phyloP scores from a whole-genome alignment of 23 red algal genomes.

The Porphyridium purpureum region DNA sequence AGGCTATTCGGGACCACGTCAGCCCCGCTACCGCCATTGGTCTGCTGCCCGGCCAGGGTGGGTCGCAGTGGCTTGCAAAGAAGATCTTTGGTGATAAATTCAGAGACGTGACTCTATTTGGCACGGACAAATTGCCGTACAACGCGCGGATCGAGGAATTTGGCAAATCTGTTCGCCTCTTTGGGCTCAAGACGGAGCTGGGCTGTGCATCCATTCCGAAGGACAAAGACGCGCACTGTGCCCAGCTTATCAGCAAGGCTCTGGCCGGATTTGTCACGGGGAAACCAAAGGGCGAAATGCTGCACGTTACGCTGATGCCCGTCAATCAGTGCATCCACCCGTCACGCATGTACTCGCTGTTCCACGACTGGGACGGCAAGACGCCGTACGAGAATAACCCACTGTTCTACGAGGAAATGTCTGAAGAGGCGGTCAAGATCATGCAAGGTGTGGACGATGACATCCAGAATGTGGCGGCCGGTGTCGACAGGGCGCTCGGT shows the following conservation, averaged over 20 bases:
- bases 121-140: slow-evolving; percentile 24
- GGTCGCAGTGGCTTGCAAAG: slow-evolving; percentile 25
- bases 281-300: slow-evolving; percentile 4
- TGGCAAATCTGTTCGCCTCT: slow-evolving; percentile 20
- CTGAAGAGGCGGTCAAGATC: slow-evolving; percentile 5
- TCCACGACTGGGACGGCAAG: slow-evolving; percentile 1
- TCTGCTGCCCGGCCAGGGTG: slow-evolving; percentile 18
- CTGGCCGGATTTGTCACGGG: slow-evolving; percentile 5
- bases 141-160: slow-evolving; percentile 19
- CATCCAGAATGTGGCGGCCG: slow-evolving; percentile 9
- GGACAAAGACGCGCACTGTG: neutral
- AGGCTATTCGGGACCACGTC: slow-evolving; percentile 8
- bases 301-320: slow-evolving; percentile 19
- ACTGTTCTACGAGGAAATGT: slow-evolving; percentile 33
- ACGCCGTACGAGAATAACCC: slow-evolving; percentile 3
- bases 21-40: slow-evolving; percentile 2
- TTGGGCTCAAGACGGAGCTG: slow-evolving; percentile 24
- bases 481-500: neutral
- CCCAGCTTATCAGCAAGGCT: slow-evolving; percentile 1
- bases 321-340: slow-evolving; percentile 39
- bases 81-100: slow-evolving; percentile 5
- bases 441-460: slow-evolving; percentile 11
- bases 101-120: neutral
- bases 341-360: slow-evolving; percentile 17
- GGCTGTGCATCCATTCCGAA: slow-evolving; percentile 5